Base-by-base conservation (phyloP, 2,329 filamentous ascomycete species). In the Penicillium sp. region DNA sequence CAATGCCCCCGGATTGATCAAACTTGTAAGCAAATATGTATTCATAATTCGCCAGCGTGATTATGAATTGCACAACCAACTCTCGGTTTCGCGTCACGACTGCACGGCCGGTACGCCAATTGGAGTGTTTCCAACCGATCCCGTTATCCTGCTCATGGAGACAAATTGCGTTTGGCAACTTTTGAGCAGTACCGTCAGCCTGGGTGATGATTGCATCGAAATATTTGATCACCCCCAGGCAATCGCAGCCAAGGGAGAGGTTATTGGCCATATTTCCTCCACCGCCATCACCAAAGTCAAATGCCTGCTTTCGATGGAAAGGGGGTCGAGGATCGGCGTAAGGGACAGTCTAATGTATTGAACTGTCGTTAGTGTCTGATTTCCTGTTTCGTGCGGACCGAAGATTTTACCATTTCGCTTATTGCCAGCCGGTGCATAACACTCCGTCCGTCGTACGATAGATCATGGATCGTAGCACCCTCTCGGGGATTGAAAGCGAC, bases 271-370 rank as follows among this genome's bases (percentile, higher is more conserved):
- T 84, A 46, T 83, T 80, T 1, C 88, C 88, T 22, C 85, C 83
- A 5, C 87, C 87, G 9, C 82, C 85, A 55, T 90, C 86, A 7
- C 88, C 88, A 56, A 90, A 83, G 62, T 90, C 87, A 62, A 91
- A 90, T 0, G 87, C 87, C 49, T 86, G 84, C 68, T 91, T 90
- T 40, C 86, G 81, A 49, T 87, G 85, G 67, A 83, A 89, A 0
- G 86, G 87, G 0, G 79, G 74, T 1, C 87, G 81, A 1, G 84
- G 84, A 62, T 90, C 87, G 3, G 78, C 86, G 60, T 90, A 90
- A 0, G 86, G 86, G 0, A 89, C 85, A 1, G 69, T 72, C 69
- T 68, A 18, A 11, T 2, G 1, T 1, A 32, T 11, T 16, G 6
- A 42, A 32, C 3, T 18, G 18, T 29, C 11, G 39, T 60, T 22